phyloP scores from a whole-genome alignment of 441 rosid genomes.

The Rhodomyrtus psidioides region DNA sequence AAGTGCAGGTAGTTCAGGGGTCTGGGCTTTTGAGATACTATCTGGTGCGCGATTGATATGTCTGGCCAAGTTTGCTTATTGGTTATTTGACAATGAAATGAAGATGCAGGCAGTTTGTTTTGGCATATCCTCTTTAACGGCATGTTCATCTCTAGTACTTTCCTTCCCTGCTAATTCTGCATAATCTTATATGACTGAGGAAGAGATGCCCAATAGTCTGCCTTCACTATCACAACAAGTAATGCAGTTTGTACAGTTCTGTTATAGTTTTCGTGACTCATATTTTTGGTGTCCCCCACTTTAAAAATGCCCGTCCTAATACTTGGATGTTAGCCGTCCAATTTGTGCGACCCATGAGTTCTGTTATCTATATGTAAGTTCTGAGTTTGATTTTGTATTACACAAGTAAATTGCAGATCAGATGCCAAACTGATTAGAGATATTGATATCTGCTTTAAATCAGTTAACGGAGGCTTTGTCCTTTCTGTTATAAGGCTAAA shows the following conservation, averaged over 20 bases:
- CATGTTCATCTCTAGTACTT: background rate
- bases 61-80: background rate
- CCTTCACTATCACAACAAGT: background rate
- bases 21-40: background rate
- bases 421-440: background rate
- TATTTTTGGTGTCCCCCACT: background rate
- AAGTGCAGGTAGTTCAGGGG: background rate
- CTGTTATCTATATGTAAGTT: background rate
- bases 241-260: background rate
- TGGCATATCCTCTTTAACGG: background rate
- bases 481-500: background rate
- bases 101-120: background rate
- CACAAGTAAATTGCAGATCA: background rate
- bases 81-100: background rate
- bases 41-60: background rate
- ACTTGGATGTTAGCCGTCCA: background rate
- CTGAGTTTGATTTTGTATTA: background rate
- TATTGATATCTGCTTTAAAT: background rate
- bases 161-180: background rate
- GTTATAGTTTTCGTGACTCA: background rate
- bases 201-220: background rate
- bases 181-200: background rate
- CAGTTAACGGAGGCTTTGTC: background rate
- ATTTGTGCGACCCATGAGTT: background rate
- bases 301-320: background rate